Conservation (phyloP, 2,329 filamentous ascomycete species). For the Colletotrichum sp. region DNA sequence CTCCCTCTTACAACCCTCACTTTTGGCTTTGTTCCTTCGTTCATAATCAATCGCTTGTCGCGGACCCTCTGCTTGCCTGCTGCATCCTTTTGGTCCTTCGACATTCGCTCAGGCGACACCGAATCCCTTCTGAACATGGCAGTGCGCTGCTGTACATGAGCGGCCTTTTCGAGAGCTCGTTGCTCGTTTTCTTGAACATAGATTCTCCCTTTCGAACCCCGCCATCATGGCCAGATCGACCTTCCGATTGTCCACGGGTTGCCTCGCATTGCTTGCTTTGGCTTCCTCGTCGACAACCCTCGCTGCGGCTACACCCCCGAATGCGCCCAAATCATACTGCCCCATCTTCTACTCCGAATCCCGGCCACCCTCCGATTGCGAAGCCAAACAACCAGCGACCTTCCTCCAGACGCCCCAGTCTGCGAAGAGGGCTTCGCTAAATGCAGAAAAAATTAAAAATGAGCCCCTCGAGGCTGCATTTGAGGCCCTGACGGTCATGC, state of each 20-base stretch:
- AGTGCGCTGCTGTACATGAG: constrained; percentile 16
- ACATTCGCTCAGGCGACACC: neutral
- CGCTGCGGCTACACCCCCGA: neutral
- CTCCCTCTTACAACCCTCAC: neutral
- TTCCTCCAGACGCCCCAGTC: constrained; percentile 3
- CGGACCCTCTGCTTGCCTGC: neutral
- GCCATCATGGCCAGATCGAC: neutral
- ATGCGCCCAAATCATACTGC: constrained; percentile 12
- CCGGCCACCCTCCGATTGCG: constrained; percentile 13
- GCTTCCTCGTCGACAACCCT: neutral
- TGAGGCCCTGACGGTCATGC: constrained; percentile 74
- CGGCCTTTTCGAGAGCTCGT: constrained; percentile 12
- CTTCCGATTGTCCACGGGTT: neutral
- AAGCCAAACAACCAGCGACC: neutral
- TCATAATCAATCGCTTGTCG: neutral
- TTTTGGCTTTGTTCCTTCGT: neutral
- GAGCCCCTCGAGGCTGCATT: constrained; percentile 55
- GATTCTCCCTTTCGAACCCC: neutral
- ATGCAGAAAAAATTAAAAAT: constrained; percentile 13
- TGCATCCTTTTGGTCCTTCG: neutral
- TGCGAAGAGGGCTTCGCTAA: neutral
- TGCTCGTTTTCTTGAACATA: neutral
- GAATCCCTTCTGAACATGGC: constrained; percentile 15
- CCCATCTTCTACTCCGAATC: constrained; percentile 20
- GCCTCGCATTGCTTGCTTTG: constrained; percentile 4